Conservation (phyloP, 2,329 filamentous ascomycete genomes). For the Aspergillus felis region DNA sequence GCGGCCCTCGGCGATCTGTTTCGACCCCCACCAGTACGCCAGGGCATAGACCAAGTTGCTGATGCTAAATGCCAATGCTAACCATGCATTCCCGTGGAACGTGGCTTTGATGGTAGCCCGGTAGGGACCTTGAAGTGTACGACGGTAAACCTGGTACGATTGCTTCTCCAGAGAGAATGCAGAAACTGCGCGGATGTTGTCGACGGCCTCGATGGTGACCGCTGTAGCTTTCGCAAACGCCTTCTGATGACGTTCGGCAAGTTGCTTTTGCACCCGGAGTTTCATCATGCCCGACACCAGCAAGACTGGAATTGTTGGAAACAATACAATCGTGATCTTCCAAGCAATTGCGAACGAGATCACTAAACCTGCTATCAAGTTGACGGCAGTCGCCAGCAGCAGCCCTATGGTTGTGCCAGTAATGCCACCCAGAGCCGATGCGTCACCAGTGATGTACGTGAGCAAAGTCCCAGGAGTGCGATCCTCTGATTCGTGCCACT, state of each 20-base stretch:
- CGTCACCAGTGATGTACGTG: conserved; percentile 65
- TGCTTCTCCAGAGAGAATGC: conserved; percentile 50
- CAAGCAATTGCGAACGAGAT: conserved; percentile 68
- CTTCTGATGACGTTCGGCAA: conserved; percentile 52
- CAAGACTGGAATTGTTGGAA: conserved; percentile 65
- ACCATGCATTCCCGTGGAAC: conserved; percentile 42
- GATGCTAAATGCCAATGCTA: conserved; percentile 40
- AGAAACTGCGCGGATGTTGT: conserved; percentile 49
- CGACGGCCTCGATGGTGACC: conserved; percentile 50
- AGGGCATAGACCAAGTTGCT: conserved; percentile 69
- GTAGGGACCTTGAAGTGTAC: conserved; percentile 43
- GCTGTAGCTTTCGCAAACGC: conserved; percentile 49
- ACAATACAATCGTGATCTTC: conserved; percentile 70
- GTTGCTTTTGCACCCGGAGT: conserved; percentile 55
- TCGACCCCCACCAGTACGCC: conserved; percentile 75
- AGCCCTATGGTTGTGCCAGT: conserved; percentile 68
- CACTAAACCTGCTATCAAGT: conserved; percentile 63
- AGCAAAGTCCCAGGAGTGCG: conserved; percentile 60
- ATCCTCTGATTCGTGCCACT: conserved; percentile 65
- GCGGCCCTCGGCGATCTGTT: conserved; percentile 61
- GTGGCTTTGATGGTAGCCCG: conserved; percentile 46
- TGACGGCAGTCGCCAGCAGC: conserved; percentile 64
- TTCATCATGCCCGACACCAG: conserved; percentile 67
- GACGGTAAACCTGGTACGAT: conserved; percentile 42
- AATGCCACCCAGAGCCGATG: conserved; percentile 62